These are phyloP conservation scores for Platanthera guangdongensis DNA, from an alignment of 106 monocot species.

Conservation along the genomic window DNA sequence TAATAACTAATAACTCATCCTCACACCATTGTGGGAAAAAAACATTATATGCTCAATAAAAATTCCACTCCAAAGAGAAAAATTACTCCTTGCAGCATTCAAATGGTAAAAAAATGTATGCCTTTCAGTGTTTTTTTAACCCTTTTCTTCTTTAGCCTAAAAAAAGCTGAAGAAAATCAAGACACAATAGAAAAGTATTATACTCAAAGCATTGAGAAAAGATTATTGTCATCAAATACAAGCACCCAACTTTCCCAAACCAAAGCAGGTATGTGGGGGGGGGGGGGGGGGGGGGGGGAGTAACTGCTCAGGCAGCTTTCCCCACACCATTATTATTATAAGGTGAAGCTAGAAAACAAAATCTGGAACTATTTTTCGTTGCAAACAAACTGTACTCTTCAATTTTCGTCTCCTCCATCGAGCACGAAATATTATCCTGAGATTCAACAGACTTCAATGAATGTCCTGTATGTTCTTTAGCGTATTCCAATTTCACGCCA, in stretches of 20 bases:
- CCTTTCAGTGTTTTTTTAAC: not conserved
- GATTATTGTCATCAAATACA: slow-evolving; percentile 26
- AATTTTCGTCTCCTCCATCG: slow-evolving; percentile 28
- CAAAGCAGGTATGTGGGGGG: not conserved
- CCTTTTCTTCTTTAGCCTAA: not conserved
- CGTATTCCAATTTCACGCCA: slow-evolving; percentile 10
- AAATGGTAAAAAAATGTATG: not conserved
- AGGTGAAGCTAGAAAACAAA: slow-evolving; percentile 59
- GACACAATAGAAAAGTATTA: slow-evolving; percentile 5
- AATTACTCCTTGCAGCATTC: not conserved
- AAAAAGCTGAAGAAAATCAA: not conserved
- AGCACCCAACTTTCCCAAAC: slow-evolving; percentile 10
- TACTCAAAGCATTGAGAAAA: slow-evolving; percentile 2
- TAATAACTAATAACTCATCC: not conserved
- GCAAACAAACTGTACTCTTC: slow-evolving; percentile 89
- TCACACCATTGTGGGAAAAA: not conserved
- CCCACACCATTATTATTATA: slow-evolving; percentile 6
- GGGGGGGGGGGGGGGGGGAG: not conserved
- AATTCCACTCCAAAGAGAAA: not conserved
- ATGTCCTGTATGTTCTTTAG: slow-evolving; percentile 14
- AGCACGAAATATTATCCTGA: slow-evolving; percentile 23
- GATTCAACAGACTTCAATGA: slow-evolving; percentile 6
- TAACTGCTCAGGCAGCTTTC: slow-evolving; percentile 3
- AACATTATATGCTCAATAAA: slow-evolving; percentile 1
- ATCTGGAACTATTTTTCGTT: slow-evolving; percentile 28